Evolutionary conservation across 805 yeast species (phyloP).

Genomic region (Myxozyma vanderwaltii): DNA sequence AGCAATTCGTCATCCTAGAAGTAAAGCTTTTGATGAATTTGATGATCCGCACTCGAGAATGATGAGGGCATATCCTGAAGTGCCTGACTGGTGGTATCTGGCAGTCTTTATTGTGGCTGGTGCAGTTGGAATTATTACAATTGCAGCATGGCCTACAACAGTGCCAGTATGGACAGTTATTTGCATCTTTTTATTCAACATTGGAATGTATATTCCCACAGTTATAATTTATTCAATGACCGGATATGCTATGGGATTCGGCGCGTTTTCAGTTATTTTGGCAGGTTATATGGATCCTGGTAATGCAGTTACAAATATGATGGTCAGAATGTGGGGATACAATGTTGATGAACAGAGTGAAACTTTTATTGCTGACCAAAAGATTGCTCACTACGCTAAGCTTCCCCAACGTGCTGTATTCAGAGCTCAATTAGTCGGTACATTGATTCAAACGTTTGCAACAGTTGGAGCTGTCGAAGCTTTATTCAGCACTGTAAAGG

Average conservation of each 20-base stretch:
- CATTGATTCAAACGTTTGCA: conserved; percentile 15
- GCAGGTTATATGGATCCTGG: conserved; percentile 45
- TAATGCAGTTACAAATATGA: conserved; percentile 56
- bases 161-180: conserved; percentile 37
- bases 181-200: conserved; percentile 38
- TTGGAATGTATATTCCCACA: conserved; percentile 43
- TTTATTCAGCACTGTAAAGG: conserved; percentile 5
- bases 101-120: conserved; percentile 48
- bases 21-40: conserved; percentile 44
- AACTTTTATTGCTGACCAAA: conserved; percentile 57
- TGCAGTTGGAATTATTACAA: conserved; percentile 48
- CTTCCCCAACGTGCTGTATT: conserved; percentile 50
- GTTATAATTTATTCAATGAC: conserved; percentile 43
- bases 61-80: conserved; percentile 36
- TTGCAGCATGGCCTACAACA: conserved; percentile 43
- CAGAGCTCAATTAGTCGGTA: conserved; percentile 41
- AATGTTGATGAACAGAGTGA: conserved; percentile 68
- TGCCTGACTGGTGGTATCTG: conserved; percentile 56
- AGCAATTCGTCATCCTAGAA: conserved; percentile 37
- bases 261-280: conserved; percentile 35
- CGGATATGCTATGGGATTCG: conserved; percentile 46
- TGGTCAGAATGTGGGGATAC: conserved; percentile 54
- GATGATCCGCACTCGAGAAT: conserved; percentile 14
- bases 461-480: conserved; percentile 23
- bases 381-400: conserved; percentile 55